These are phyloP conservation scores for Kwoniella sp. DNA, from an alignment of 768 basidiomycete species.

Conservation along the genomic window DNA sequence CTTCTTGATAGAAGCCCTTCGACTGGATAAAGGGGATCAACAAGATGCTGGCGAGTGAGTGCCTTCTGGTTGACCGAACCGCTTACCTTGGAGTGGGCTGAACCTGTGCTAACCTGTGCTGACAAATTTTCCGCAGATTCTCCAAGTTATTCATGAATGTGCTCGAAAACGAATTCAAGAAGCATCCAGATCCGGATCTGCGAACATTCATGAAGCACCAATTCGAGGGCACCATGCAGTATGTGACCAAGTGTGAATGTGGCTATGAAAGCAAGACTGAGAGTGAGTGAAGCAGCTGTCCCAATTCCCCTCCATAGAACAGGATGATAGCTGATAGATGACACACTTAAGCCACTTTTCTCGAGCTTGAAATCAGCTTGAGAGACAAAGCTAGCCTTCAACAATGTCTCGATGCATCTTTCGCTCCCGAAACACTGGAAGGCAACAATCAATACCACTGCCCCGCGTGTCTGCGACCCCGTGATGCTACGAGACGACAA, in stretches of 20 bases:
- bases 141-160: constrained; percentile 92
- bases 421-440: constrained; percentile 71
- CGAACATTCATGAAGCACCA: constrained; percentile 73
- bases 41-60: constrained; percentile 95
- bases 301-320: background rate
- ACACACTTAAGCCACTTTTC: constrained; percentile 64
- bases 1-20: constrained; percentile 80
- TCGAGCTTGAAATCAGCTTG: constrained; percentile 85
- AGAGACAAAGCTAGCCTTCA: constrained; percentile 66
- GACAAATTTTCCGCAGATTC: constrained; percentile 57
- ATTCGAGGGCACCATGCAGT: constrained; percentile 85
- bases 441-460: constrained; percentile 89
- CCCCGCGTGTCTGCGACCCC: constrained; percentile 68
- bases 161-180: constrained; percentile 81
- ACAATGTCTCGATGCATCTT: constrained; percentile 67
- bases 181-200: constrained; percentile 68
- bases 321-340: no score
- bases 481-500: constrained; percentile 77
- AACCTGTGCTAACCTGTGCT: background rate
- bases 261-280: constrained; percentile 63
- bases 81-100: background rate
- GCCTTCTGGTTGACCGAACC: no score
- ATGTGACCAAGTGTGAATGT: constrained; percentile 80
- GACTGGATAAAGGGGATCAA: constrained; percentile 78
- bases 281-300: constrained; percentile 9